Evolutionary conservation across 805 yeast genomes (phyloP).

Genomic region (Wickerhamomyces sydowiorum): DNA sequence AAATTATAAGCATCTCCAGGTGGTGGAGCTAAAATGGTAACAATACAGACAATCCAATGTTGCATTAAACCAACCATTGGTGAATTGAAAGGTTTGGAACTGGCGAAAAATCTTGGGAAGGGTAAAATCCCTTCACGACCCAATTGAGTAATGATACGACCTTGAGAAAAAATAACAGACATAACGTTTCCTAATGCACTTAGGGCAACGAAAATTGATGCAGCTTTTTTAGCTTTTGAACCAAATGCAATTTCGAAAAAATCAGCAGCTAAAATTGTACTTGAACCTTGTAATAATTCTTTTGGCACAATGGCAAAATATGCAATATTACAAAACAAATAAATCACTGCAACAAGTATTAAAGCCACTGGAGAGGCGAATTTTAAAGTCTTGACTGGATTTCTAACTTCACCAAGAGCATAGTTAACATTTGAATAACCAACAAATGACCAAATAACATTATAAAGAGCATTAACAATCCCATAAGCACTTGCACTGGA

Average conservation of each 20-base stretch:
- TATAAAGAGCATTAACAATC: slow-evolving; percentile 69
- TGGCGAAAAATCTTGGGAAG: slow-evolving; percentile 63
- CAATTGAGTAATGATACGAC: slow-evolving; percentile 72
- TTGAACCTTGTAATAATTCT: slow-evolving; percentile 52
- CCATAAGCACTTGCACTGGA: slow-evolving; percentile 56
- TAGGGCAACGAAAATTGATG: slow-evolving; percentile 75
- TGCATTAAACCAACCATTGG: slow-evolving; percentile 70
- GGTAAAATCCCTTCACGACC: slow-evolving; percentile 83
- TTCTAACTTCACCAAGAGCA: slow-evolving; percentile 72
- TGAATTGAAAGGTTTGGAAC: slow-evolving; percentile 65
- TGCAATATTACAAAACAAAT: slow-evolving; percentile 73
- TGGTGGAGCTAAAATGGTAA: slow-evolving; percentile 75
- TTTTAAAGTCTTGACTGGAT: slow-evolving; percentile 64
- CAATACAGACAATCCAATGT: slow-evolving; percentile 70
- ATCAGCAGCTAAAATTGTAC: slow-evolving; percentile 68
- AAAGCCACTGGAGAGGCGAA: slow-evolving; percentile 75
- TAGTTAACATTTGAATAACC: slow-evolving; percentile 83
- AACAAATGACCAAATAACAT: slow-evolving; percentile 79
- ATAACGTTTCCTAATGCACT: slow-evolving; percentile 79
- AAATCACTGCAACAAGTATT: slow-evolving; percentile 52
- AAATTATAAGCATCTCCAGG: slow-evolving; percentile 87
- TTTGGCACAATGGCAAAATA: slow-evolving; percentile 79
- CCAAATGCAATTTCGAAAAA: slow-evolving; percentile 74
- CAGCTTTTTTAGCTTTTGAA: slow-evolving; percentile 59
- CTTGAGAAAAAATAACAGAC: slow-evolving; percentile 77